These are phyloP conservation scores for Hyaloscypha hepaticicola DNA, from an alignment of 495 filamentous ascomycete genomes.

Conservation along the genomic window DNA sequence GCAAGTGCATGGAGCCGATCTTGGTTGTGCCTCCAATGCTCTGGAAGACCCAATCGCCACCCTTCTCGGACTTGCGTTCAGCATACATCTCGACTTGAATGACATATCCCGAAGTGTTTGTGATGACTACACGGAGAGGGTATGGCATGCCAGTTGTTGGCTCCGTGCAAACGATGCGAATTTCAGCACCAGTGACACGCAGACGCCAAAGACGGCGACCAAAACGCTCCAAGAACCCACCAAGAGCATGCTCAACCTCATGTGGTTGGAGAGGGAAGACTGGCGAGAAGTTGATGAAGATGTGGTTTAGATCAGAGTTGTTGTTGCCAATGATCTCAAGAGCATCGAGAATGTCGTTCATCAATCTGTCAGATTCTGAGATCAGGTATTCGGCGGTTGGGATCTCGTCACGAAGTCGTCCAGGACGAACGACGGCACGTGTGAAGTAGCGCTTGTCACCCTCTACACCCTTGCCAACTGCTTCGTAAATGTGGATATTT, in stretches of 20 bases:
- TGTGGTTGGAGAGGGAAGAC: slow-evolving; percentile 89
- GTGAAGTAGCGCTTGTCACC: slow-evolving; percentile 98
- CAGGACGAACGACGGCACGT: slow-evolving; percentile 87
- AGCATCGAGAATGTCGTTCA: slow-evolving; percentile 97
- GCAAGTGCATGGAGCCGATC: slow-evolving; percentile 92
- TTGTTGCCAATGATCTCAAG: slow-evolving; percentile 98
- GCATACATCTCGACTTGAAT: slow-evolving; percentile 97
- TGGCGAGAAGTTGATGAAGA: slow-evolving; percentile 98
- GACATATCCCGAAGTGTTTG: slow-evolving; percentile 98
- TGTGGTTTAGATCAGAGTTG: slow-evolving; percentile 98
- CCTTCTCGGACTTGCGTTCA: slow-evolving; percentile 96
- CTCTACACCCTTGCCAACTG: slow-evolving; percentile 87
- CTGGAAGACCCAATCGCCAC: slow-evolving; percentile 93
- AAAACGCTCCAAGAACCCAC: slow-evolving; percentile 94
- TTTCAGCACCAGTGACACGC: slow-evolving; percentile 95
- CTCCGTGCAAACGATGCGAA: slow-evolving; percentile 96
- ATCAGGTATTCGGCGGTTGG: slow-evolving; percentile 97
- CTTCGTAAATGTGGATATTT: slow-evolving; percentile 98
- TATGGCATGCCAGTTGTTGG: slow-evolving; percentile 80
- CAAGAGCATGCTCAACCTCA: slow-evolving; percentile 92
- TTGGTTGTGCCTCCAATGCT: slow-evolving; percentile 93
- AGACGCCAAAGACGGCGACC: slow-evolving; percentile 94
- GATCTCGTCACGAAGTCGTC: slow-evolving; percentile 92
- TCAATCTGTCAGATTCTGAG: slow-evolving; percentile 91
- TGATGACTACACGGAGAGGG: slow-evolving; percentile 94